These are phyloP conservation scores for Stylonectria norvegica DNA, from an alignment of 2,329 filamentous ascomycete genomes.

Conservation along the genomic window DNA sequence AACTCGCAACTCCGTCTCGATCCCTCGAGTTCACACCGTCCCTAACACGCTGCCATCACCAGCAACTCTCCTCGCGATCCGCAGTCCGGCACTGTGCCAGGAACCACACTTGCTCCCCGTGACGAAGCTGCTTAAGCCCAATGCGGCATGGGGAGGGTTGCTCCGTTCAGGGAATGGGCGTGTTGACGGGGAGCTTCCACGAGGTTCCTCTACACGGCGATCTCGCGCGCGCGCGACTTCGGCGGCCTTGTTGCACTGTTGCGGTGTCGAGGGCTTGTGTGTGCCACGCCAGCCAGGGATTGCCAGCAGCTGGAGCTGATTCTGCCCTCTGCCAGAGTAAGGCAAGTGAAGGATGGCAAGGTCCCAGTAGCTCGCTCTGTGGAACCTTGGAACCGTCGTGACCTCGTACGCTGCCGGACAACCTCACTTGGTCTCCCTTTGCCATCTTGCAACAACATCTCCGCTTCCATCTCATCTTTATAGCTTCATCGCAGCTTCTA, in stretches of 20 bases:
- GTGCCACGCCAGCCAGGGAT: conserved; percentile 22
- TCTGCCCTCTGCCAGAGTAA: neutral
- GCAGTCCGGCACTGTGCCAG: conserved; percentile 14
- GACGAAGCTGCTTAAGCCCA: conserved; percentile 22
- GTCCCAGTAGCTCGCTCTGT: conserved; percentile 8
- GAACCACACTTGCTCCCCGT: conserved; percentile 10
- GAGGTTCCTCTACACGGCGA: conserved; percentile 24
- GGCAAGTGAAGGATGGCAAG: conserved; percentile 8
- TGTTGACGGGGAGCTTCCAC: conserved; percentile 7
- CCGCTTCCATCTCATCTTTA: conserved; percentile 8
- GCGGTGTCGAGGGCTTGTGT: conserved; percentile 15
- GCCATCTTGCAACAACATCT: conserved; percentile 20
- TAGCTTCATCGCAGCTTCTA: conserved; percentile 8
- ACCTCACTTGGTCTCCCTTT: conserved; percentile 23
- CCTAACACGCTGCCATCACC: conserved; percentile 20
- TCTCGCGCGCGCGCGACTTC: conserved; percentile 23
- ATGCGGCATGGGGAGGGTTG: conserved; percentile 15
- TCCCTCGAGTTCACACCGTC: conserved; percentile 29
- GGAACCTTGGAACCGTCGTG: conserved; percentile 30
- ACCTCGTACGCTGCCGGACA: conserved; percentile 26
- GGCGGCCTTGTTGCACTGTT: conserved; percentile 8
- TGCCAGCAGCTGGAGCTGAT: conserved; percentile 15
- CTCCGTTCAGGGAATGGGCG: conserved; percentile 5
- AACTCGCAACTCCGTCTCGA: conserved; percentile 26
- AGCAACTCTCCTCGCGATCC: conserved; percentile 9